Evolutionary conservation across 352 stramenopile species (phyloP).

Genomic region (Aphanomyces euteiches): DNA sequence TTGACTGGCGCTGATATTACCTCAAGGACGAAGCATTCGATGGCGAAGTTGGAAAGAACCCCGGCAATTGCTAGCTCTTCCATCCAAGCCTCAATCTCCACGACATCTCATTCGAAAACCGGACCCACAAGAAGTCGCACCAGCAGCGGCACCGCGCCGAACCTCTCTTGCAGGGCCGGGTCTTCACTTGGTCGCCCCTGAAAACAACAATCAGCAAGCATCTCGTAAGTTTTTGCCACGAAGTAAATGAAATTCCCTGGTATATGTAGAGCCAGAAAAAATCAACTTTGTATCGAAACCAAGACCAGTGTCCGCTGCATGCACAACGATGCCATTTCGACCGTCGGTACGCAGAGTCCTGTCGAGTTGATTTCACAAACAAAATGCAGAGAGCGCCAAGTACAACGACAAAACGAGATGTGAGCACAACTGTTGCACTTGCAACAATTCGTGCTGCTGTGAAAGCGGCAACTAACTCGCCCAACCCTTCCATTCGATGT

Average conservation of each 20-base stretch:
- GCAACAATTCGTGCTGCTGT: conserved; percentile 1
- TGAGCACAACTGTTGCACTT: not conserved
- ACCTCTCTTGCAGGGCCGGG: conserved; percentile 7
- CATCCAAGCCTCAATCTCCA: conserved; percentile 1
- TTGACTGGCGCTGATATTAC: not conserved
- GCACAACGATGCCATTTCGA: not conserved
- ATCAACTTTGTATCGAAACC: conserved; percentile 10
- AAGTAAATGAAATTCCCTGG: not conserved
- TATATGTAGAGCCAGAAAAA: not conserved
- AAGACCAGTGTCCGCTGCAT: conserved; percentile 11
- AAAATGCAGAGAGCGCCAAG: no score
- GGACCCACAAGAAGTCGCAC: not conserved
- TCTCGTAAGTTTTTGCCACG: not conserved
- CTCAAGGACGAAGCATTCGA: conserved; percentile 7
- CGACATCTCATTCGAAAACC: conserved; percentile 14
- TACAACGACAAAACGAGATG: no score
- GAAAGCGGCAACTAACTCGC: not conserved
- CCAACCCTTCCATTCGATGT: not conserved
- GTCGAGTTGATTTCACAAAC: no score
- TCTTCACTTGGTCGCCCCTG: not conserved
- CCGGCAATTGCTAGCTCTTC: not conserved
- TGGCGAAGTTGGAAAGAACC: conserved; percentile 21
- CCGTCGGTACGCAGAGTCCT: no score
- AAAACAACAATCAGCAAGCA: not conserved
- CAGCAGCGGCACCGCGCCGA: not conserved